Evolutionary conservation across 305 asterid species (phyloP).

Genomic region (Solanum chacoense): DNA sequence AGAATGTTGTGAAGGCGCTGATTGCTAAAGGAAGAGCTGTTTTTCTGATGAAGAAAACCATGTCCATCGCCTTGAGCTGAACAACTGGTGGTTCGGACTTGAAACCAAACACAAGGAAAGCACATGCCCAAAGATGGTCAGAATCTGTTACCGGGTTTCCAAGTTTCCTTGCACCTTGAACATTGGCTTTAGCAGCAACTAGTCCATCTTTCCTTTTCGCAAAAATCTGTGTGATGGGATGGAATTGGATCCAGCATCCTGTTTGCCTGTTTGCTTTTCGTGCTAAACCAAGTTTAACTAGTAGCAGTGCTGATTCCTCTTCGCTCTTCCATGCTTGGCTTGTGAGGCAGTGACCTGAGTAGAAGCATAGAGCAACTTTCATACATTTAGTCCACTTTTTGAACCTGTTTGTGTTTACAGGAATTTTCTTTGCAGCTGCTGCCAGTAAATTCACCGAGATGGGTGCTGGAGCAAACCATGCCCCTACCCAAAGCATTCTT

Average conservation of each 20-base stretch:
- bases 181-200: constrained; percentile 43
- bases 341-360: constrained; percentile 33
- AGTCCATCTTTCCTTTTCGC: constrained; percentile 38
- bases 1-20: constrained; percentile 51
- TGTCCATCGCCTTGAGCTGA: constrained; percentile 71
- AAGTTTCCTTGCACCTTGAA: constrained; percentile 45
- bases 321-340: constrained; percentile 59
- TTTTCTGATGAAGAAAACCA: constrained; percentile 56
- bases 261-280: constrained; percentile 42
- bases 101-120: constrained; percentile 78
- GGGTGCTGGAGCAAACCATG: constrained; percentile 79
- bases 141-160: constrained; percentile 34
- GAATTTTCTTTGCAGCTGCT: constrained; percentile 54
- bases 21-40: constrained; percentile 73
- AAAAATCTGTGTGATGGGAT: constrained; percentile 53
- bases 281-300: constrained; percentile 64
- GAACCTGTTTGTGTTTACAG: constrained; percentile 29
- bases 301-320: constrained; percentile 64
- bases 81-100: constrained; percentile 71
- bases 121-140: constrained; percentile 79
- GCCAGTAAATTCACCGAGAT: constrained; percentile 49
- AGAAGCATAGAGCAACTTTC: constrained; percentile 33
- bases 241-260: constrained; percentile 76
- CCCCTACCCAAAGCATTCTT: constrained; percentile 72
- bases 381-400: constrained; percentile 47